Base-by-base conservation (phyloP, 495 filamentous ascomycete genomes). In the Daldinia loculata region DNA sequence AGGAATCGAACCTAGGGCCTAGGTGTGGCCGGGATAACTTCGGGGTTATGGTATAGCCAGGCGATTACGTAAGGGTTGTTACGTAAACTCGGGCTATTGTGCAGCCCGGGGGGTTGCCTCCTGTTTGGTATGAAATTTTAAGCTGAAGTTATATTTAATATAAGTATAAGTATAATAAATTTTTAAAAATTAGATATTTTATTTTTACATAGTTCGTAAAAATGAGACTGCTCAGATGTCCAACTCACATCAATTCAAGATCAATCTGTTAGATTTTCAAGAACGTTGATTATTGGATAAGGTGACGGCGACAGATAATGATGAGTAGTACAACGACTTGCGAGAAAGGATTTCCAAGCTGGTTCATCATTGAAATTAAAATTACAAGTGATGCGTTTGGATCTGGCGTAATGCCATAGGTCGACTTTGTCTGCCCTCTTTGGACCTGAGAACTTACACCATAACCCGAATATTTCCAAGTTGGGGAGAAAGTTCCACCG, bases 401-500 rank as follows among this genome's bases (percentile, higher is more conserved):
- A 48, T 24, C 43, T 9, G 19, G 43, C 43, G 43, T 24, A 48
- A 22, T 48, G 43, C 43, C 43, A 48, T 22, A 48, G 43, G 43
- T 48, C 43, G 43, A 48, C 19, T 24, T 48, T 48, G 43, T 48
- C 43, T 22, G 19, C 8, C 22, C 43, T 48, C 19, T 48, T 48
- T 22, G 14, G 9, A 3, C 43, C 43, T 22, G 43, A 55, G 51
- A 55, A 29, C 26, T 29, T 55, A 32, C 51, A 55, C 29, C 51
- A 32, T 8, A 55, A 15, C 6, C 26, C 51, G 51, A 57, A 38
- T 12, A 19, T 30, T 30, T 53, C 26, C 22, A 53, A n/a, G 48
- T 53, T 63, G 0, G 60, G 58, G 8, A 63, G 48, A 53, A n/a
- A 19, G 6, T 27, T 63, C 30, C 29, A 34, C 8, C 60, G 60